Conservation (phyloP, 2,329 filamentous ascomycete species). For the Colletotrichum siamense region DNA sequence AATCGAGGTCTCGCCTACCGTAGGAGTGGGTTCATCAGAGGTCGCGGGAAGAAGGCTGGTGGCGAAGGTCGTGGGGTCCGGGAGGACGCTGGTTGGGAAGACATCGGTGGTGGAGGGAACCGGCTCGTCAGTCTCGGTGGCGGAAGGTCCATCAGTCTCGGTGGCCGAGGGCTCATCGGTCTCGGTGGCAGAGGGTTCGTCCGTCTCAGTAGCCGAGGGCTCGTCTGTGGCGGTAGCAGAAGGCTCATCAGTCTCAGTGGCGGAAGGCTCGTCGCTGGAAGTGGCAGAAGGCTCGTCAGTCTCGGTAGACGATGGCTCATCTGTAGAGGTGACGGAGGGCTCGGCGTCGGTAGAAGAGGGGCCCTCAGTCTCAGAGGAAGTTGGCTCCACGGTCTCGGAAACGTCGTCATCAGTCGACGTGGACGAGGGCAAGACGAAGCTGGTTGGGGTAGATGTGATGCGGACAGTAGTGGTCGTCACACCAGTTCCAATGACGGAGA, state of each 20-base stretch:
- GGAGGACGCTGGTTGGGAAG: not conserved
- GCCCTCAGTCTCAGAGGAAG: not conserved
- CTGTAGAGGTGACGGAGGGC: not conserved
- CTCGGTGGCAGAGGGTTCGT: not conserved
- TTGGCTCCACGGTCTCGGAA: not conserved
- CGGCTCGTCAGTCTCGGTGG: not conserved
- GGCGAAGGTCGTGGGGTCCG: not conserved
- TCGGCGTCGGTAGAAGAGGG: not conserved
- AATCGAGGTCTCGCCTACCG: not conserved
- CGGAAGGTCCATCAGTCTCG: not conserved
- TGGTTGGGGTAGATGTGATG: not conserved
- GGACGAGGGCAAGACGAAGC: not conserved
- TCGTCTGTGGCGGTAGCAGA: not conserved
- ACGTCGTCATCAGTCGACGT: not conserved
- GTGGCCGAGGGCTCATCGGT: not conserved
- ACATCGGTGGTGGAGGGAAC: not conserved
- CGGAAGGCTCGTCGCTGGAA: not conserved
- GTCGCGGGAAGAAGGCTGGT: not conserved
- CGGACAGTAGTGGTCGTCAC: not conserved
- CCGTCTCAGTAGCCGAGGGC: not conserved
- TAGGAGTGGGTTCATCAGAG: not conserved
- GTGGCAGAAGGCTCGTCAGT: not conserved
- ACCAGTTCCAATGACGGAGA: not conserved
- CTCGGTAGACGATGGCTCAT: not conserved
- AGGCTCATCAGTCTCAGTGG: not conserved